Percentiles rank a stretch among this genome's conserved stretches.
Conservation (phyloP, 192 early-diverging fungal genomes). For the Jimgerdemannia flammicorona region DNA sequence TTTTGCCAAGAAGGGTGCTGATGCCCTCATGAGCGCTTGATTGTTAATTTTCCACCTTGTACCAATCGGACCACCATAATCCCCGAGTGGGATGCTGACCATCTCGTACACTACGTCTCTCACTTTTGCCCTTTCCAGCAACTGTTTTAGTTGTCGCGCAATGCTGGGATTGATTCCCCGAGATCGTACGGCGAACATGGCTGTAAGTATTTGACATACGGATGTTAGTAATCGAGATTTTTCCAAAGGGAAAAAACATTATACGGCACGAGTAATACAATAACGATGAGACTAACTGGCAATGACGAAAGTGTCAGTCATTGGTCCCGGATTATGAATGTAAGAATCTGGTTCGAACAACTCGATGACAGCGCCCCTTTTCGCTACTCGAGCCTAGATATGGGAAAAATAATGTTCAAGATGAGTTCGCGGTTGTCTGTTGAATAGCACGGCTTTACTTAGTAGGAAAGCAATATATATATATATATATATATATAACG, state of each 20-base stretch:
- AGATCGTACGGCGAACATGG: not conserved
- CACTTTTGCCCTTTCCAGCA: not conserved
- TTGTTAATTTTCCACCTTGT: not conserved
- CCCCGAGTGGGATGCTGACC: not conserved
- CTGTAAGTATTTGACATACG: not conserved
- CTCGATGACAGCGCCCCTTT: not conserved
- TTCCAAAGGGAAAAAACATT: not conserved
- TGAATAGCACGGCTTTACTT: too few relatives aligned
- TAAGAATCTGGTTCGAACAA: not conserved
- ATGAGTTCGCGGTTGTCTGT: too few relatives aligned
- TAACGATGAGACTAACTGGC: not conserved
- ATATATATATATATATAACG: too few relatives aligned
- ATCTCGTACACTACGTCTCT: not conserved
- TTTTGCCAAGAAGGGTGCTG: not conserved
- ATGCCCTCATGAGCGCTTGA: not conserved
- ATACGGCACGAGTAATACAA: not conserved
- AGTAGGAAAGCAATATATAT: too few relatives aligned
- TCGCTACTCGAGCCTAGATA: not conserved
- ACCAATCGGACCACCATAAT: not conserved
- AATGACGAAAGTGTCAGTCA: not conserved
- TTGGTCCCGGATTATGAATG: not conserved
- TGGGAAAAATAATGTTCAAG: not conserved
- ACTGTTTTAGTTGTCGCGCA: not conserved
- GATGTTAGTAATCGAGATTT: not conserved
- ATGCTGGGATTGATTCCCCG: not conserved